Evolutionary conservation across 495 filamentous ascomycete genomes (phyloP), one percentile per base, ranked within the genome.

Genomic region (Neurospora sp.): DNA sequence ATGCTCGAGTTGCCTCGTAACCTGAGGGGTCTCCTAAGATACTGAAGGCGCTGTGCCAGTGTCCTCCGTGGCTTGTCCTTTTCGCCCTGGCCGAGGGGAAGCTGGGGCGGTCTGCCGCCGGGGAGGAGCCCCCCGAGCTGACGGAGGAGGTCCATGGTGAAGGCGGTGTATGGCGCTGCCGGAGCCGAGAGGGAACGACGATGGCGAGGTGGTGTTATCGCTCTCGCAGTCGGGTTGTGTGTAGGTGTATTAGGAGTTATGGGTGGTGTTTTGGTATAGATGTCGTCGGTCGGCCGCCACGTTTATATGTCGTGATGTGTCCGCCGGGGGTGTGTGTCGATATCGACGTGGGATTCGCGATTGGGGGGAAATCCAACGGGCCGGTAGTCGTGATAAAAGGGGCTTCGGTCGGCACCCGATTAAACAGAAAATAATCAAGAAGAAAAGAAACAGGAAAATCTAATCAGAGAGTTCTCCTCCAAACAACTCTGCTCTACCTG

Each of bases 1-100:
- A 98, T 91, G 76, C 91, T 92, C 72, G 94, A 97, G 81, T 96
- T 97, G 81, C 94, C 93, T 85, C 91, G 92, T 88, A 99, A 86
- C 77, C 96, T 91, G 83, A 99, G 91, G 45, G 94, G 93, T 81
- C 92, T 88, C 75, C 90, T 87, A 81, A 99, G 91, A 82, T 98
- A 96, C 74, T 93, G 92, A 82, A 97, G 89, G 72, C 86, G 81
- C 45, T 83, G 79, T 0, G 81, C 79, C 72, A 84, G 71, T 65
- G 81, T 82, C 70, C 73, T 79, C 68, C 76, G 65, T 20, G 74
- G 69, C 74, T 79, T 84, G 70, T 75, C 79, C 78, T 87, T 87
- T 70, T 85, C 81, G 71, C 84, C 86, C 53, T 65, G 53, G 44
- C 81, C 59, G 44, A 84, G 78, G 27, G 86, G 85, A 53, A 87